These are phyloP conservation scores for Schizosaccharomyces versatilis DNA, from an alignment of 1,139 yeast genomes.

Conservation along the genomic window DNA sequence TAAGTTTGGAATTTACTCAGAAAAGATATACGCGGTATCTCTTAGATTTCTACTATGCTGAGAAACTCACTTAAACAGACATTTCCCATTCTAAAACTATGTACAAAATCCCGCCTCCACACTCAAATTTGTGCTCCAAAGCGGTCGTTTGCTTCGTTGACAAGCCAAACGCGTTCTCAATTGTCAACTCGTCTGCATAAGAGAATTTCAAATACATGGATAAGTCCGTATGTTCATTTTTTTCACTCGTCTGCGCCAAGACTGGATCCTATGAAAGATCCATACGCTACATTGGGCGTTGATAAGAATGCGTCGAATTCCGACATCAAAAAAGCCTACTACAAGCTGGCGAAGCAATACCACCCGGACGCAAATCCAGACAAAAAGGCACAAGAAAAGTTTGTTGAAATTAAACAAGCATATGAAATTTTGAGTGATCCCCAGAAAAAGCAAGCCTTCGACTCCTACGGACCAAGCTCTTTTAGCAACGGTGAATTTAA, in stretches of 20 bases:
- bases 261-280: constrained; percentile 31
- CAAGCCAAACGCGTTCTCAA: no score
- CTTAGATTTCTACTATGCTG: no score
- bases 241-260: constrained; percentile 11
- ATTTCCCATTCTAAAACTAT: no score
- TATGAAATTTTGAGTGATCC: constrained; percentile 81
- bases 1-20: no score
- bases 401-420: constrained; percentile 84
- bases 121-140: no score
- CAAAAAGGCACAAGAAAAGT: constrained; percentile 62
- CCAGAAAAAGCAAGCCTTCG: constrained; percentile 69
- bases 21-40: no score
- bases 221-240: no score
- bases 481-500: constrained; percentile 46
- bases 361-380: constrained; percentile 96
- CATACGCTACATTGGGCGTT: constrained; percentile 67
- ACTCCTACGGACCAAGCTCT: constrained; percentile 75
- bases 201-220: no score
- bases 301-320: constrained; percentile 46
- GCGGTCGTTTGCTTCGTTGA: no score
- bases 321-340: constrained; percentile 83
- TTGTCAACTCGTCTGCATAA: no score
- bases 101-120: no score
- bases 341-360: constrained; percentile 61
- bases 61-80: no score